Evolutionary conservation across 1,284 basidiomycete genomes (phyloP).

Genomic region (Entoloma clypeatum): DNA sequence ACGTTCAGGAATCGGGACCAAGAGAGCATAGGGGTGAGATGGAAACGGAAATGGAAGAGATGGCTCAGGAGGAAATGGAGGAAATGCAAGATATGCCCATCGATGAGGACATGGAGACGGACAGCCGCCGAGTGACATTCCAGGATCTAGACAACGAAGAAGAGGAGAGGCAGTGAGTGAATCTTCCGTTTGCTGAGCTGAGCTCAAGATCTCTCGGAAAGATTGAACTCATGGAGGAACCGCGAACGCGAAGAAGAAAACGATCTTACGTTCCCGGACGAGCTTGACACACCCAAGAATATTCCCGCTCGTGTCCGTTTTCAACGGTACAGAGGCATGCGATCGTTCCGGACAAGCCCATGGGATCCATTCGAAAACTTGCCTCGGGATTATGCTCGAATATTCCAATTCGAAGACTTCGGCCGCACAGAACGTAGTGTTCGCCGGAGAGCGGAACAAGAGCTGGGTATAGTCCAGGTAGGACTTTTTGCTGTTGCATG

Average conservation of each 20-base stretch:
- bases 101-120: slow-evolving; percentile 61
- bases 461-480: slow-evolving; percentile 63
- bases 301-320: slow-evolving; percentile 85
- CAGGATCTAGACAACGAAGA: slow-evolving; percentile 80
- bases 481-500: too few species aligned
- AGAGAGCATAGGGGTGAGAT: too few species aligned
- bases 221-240: slow-evolving; percentile 66
- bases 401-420: slow-evolving; percentile 98
- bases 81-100: slow-evolving; percentile 63
- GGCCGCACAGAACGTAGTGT: slow-evolving; percentile 81
- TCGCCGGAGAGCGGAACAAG: slow-evolving; percentile 58
- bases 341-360: slow-evolving; percentile 89
- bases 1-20: slow-evolving; percentile 2
- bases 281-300: slow-evolving; percentile 94
- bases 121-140: slow-evolving; percentile 58
- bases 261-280: slow-evolving; percentile 89
- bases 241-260: slow-evolving; percentile 71
- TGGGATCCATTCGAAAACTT: slow-evolving; percentile 99
- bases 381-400: slow-evolving; percentile 89
- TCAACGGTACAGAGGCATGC: slow-evolving; percentile 89
- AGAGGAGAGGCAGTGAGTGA: slow-evolving; percentile 77
- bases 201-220: slow-evolving; percentile 29
- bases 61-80: slow-evolving; percentile 48
- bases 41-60: slow-evolving; percentile 14
- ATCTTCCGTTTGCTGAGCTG: slow-evolving; percentile 6